Conservation (phyloP, 345 rosid genomes). For the Ceriops tagal region DNA sequence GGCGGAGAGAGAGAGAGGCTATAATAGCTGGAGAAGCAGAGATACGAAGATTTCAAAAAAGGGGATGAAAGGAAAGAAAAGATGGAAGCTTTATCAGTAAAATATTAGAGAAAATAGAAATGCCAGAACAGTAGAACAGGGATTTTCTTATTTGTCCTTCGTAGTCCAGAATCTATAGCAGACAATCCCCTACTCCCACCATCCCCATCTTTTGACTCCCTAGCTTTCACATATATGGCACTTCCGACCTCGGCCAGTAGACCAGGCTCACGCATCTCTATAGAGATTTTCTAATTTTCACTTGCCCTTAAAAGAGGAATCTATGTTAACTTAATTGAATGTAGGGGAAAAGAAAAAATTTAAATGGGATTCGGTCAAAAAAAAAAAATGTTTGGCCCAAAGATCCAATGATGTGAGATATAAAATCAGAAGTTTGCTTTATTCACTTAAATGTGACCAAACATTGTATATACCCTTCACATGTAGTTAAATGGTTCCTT, state of each 20-base stretch:
- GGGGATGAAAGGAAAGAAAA: constrained; percentile 19
- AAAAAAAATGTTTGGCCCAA: too few relatives aligned
- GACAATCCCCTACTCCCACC: neutral
- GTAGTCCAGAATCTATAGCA: constrained; percentile 19
- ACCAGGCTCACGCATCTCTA: too few relatives aligned
- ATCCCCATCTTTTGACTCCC: neutral
- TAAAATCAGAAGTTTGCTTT: too few relatives aligned
- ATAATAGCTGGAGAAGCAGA: constrained; percentile 70
- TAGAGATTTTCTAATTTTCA: too few relatives aligned
- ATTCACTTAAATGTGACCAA: too few relatives aligned
- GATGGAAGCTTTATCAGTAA: constrained; percentile 26
- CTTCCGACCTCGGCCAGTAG: neutral
- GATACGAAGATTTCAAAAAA: constrained; percentile 47
- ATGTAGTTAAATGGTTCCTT: too few relatives aligned
- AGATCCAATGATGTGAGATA: too few relatives aligned
- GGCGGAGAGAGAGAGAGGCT: constrained; percentile 19
- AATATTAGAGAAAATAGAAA: constrained; percentile 37
- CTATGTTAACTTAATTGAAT: too few relatives aligned
- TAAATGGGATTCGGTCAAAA: too few relatives aligned
- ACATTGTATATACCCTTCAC: too few relatives aligned
- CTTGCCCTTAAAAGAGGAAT: too few relatives aligned
- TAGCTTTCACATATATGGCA: neutral
- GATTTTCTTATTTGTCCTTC: constrained; percentile 41
- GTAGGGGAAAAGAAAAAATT: too few relatives aligned
- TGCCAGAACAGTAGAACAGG: constrained; percentile 44